Evolutionary conservation across 176 grass and related monocot species (phyloP).

Genomic region (Zizania latifolia): DNA sequence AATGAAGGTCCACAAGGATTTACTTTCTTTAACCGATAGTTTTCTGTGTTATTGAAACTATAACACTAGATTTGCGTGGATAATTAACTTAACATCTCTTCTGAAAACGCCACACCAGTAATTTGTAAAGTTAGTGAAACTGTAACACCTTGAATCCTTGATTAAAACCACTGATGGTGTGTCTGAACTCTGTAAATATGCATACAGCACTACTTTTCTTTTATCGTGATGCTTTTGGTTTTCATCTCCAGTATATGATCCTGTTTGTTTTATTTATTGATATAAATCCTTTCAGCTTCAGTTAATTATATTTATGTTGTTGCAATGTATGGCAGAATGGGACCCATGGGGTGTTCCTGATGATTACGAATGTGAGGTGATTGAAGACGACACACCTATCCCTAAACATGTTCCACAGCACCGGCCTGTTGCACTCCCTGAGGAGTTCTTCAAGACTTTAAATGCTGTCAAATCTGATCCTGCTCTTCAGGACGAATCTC

Average conservation of each 20-base stretch:
- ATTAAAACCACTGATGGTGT: background rate
- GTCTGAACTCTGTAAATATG: background rate
- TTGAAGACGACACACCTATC: constrained; percentile 85
- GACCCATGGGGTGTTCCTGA: constrained; percentile 97
- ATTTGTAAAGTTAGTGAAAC: background rate
- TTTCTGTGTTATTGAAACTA: background rate
- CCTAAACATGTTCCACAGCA: constrained; percentile 95
- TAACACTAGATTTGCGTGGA: background rate
- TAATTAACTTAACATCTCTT: background rate
- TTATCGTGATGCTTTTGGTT: background rate
- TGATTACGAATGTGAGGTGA: constrained; percentile 85
- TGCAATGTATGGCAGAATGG: constrained; percentile 65
- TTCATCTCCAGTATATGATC: background rate
- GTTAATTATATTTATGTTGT: constrained; percentile 5
- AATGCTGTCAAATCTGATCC: constrained; percentile 55
- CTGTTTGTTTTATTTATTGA: background rate
- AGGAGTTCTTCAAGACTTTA: constrained; percentile 84
- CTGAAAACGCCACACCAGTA: background rate
- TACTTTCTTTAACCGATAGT: background rate
- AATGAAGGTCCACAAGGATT: background rate
- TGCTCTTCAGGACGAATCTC: constrained; percentile 45
- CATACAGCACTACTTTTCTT: background rate
- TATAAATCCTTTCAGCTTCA: background rate
- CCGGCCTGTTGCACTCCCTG: constrained; percentile 59
- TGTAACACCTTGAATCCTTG: background rate